phyloP scores from a whole-genome alignment of 371 early-diverging fungal species.

The Actinomortierella wolfii region DNA sequence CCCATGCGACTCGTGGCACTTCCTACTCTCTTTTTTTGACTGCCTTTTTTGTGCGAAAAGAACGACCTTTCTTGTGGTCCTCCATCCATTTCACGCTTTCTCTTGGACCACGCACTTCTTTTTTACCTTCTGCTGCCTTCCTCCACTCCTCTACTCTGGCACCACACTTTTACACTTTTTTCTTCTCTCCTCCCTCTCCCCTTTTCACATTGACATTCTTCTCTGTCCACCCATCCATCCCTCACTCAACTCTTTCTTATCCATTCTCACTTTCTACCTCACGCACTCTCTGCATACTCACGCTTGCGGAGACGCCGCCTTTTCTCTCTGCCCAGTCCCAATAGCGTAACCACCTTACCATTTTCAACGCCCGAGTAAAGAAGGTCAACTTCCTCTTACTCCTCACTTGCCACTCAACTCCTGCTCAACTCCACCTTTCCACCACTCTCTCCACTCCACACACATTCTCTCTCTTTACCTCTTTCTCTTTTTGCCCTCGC shows the following conservation, averaged over 20 bases:
- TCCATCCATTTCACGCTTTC: conserved; percentile 7
- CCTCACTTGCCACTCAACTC: not conserved
- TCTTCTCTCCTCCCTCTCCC: conserved; percentile 8
- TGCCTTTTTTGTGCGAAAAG: not conserved
- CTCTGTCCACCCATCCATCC: not conserved
- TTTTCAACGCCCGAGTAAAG: no score
- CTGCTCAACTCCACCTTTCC: not conserved
- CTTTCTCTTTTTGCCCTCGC: no score
- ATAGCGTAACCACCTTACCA: no score
- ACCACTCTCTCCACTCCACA: not conserved
- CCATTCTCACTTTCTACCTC: no score
- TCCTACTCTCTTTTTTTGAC: not conserved
- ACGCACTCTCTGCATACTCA: not conserved
- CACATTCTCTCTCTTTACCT: not conserved
- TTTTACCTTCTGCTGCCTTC: not conserved
- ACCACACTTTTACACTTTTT: not conserved
- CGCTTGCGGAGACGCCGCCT: not conserved
- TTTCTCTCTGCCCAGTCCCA: not conserved
- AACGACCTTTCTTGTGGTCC: not conserved
- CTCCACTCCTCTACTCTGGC: not conserved
- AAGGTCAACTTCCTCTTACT: no score
- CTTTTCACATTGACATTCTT: not conserved
- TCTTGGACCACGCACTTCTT: not conserved
- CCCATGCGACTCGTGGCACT: no score
- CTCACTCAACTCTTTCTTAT: not conserved